A percentile compares a stretch with the other conserved stretches of the same genome.
These are phyloP conservation scores for Elaeis oleifera DNA, from an alignment of 202 grass and related monocot genomes.

Conservation along the genomic window DNA sequence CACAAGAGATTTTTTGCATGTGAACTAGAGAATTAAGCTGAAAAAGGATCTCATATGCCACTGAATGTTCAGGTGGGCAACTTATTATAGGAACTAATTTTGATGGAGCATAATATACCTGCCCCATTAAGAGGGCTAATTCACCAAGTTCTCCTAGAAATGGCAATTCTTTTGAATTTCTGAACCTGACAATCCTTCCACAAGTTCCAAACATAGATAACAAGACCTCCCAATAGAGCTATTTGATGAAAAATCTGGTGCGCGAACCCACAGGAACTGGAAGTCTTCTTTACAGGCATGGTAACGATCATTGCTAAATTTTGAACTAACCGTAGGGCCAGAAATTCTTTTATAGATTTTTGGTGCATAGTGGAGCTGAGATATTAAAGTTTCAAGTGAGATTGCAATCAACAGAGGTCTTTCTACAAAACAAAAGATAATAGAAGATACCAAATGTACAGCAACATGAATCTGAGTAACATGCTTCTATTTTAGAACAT, in stretches of 20 bases:
- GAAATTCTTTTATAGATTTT: constrained; percentile 51
- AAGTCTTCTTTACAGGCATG: constrained; percentile 59
- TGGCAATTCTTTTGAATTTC: constrained; percentile 53
- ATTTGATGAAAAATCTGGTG: constrained; percentile 75
- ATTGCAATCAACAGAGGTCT: constrained; percentile 9
- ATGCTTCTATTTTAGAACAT: too few relatives aligned
- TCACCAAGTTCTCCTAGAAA: constrained; percentile 51
- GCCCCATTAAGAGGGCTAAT: constrained; percentile 23
- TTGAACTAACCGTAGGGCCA: constrained; percentile 43
- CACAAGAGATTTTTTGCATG: constrained; percentile 66
- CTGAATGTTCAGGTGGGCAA: constrained; percentile 41
- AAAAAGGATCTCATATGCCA: constrained; percentile 76
- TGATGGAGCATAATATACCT: constrained; percentile 20
- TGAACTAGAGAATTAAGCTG: constrained; percentile 87
- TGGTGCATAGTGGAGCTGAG: constrained; percentile 76
- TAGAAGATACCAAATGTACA: constrained; percentile 14
- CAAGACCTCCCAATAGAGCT: constrained; percentile 57
- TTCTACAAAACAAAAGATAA: neutral
- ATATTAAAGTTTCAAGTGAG: constrained; percentile 15
- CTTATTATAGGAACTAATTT: constrained; percentile 65
- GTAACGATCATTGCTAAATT: constrained; percentile 57
- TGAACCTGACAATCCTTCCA: constrained; percentile 26
- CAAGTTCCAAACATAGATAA: constrained; percentile 50
- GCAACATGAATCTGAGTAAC: constrained; percentile 4
- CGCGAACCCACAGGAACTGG: constrained; percentile 64